phyloP scores from a whole-genome alignment of 768 basidiomycete species.

The Boletus sp. region DNA sequence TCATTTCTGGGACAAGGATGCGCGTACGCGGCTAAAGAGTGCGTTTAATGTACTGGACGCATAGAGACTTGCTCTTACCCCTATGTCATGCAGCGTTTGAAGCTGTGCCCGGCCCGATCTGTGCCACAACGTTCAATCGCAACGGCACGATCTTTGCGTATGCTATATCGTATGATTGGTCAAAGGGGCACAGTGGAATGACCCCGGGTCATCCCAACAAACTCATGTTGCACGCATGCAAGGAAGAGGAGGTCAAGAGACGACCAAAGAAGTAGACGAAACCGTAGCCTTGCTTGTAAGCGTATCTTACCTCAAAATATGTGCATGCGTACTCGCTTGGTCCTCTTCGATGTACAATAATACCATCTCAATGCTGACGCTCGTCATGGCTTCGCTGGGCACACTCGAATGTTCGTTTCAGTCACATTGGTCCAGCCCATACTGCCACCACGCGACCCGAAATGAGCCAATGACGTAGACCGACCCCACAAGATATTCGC shows the following conservation, averaged over 20 bases:
- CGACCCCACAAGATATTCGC: too few relatives aligned
- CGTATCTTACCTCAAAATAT: slow-evolving; percentile 4
- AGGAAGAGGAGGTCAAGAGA: slow-evolving; percentile 85
- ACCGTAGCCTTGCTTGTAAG: not conserved
- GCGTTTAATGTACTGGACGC: not conserved
- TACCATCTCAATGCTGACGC: slow-evolving; percentile 2
- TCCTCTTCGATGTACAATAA: slow-evolving; percentile 17
- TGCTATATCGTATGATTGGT: slow-evolving; percentile 92
- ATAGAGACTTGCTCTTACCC: not conserved
- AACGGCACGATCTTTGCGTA: slow-evolving; percentile 90
- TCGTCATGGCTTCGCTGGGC: not conserved
- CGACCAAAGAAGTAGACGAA: slow-evolving; percentile 36
- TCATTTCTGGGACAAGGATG: slow-evolving; percentile 95
- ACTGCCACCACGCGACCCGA: not conserved
- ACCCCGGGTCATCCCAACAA: slow-evolving; percentile 70
- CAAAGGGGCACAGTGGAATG: slow-evolving; percentile 86
- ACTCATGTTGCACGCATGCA: slow-evolving; percentile 80
- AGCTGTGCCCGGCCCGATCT: slow-evolving; percentile 69
- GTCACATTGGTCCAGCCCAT: not conserved
- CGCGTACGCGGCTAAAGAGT: slow-evolving; percentile 91
- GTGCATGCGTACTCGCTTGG: slow-evolving; percentile 1
- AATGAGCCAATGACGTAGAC: not conserved
- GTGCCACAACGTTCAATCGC: slow-evolving; percentile 82
- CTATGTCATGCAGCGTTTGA: slow-evolving; percentile 60
- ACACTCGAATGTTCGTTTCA: not conserved